Conservation (phyloP, 306 rosid genomes). For the Pyrus pyrifolia region DNA sequence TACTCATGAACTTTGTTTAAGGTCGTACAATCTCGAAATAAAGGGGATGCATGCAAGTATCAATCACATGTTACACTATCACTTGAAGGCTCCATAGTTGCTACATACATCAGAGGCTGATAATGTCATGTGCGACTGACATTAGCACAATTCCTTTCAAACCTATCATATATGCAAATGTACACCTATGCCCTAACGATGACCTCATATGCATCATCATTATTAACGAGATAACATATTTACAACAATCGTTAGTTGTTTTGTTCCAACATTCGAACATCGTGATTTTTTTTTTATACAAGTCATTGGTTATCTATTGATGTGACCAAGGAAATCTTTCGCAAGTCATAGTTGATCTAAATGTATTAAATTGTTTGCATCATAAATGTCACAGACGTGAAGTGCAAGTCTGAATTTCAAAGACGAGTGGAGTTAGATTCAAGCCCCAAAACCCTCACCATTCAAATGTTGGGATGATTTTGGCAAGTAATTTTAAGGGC, state of each 20-base stretch:
- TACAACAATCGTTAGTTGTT: background rate
- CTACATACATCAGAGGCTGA: background rate
- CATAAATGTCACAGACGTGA: background rate
- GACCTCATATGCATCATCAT: background rate
- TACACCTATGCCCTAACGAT: background rate
- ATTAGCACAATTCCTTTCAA: background rate
- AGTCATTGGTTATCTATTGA: background rate
- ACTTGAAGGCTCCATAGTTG: background rate
- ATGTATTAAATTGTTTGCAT: background rate
- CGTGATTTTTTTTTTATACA: background rate
- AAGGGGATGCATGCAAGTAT: background rate
- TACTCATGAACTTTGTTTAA: background rate
- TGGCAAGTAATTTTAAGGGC: background rate
- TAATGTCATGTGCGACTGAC: too few relatives aligned
- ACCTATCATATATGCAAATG: too few relatives aligned
- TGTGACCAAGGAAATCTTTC: background rate
- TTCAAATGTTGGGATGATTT: background rate
- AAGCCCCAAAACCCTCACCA: background rate
- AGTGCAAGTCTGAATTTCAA: background rate
- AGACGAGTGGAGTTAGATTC: background rate
- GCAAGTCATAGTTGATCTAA: background rate
- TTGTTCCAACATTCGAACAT: constrained; percentile 10
- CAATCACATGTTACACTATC: background rate
- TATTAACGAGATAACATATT: background rate
- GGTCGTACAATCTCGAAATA: background rate